These are phyloP conservation scores for Trichophyton benhamiae DNA, from an alignment of 2,329 filamentous ascomycete species.

Conservation along the genomic window DNA sequence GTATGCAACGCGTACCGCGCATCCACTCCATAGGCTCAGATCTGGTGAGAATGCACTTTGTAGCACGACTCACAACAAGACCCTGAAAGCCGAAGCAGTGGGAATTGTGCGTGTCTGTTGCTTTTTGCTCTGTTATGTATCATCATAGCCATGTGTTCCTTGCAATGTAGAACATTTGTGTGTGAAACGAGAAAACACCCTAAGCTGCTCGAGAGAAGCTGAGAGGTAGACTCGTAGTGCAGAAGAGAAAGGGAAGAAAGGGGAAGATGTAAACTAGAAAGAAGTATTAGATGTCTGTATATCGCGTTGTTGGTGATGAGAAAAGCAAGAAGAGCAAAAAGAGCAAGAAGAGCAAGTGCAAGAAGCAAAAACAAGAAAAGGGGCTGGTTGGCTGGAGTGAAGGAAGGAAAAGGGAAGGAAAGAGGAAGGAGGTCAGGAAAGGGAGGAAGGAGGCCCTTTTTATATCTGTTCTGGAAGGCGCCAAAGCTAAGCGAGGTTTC, in stretches of 20 bases:
- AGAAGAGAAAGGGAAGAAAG: not conserved
- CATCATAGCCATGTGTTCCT: not conserved
- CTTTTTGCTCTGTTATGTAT: not conserved
- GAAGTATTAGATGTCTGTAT: too few species aligned
- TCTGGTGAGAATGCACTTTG: not conserved
- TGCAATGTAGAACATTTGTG: not conserved
- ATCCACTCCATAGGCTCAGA: not conserved
- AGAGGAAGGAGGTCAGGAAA: not conserved
- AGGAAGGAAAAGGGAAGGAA: conserved; percentile 2
- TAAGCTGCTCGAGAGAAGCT: not conserved
- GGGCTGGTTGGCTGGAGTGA: not conserved
- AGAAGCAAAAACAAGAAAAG: not conserved
- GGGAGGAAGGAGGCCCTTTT: conserved; percentile 8
- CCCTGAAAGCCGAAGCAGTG: not conserved
- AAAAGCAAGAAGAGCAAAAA: not conserved
- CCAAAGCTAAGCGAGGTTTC: conserved; percentile 7
- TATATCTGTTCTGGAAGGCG: not conserved
- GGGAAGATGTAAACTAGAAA: not conserved
- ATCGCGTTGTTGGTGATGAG: not conserved
- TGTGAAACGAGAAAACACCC: not conserved
- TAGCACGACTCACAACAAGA: not conserved
- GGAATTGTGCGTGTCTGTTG: not conserved
- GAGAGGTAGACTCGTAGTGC: not conserved
- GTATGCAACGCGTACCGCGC: too few species aligned
- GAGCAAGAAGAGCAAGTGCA: not conserved